Evolutionary conservation across 2,329 filamentous ascomycete species (phyloP), one percentile per base, ranked within the genome.

Genomic region (Alternaria viburni): DNA sequence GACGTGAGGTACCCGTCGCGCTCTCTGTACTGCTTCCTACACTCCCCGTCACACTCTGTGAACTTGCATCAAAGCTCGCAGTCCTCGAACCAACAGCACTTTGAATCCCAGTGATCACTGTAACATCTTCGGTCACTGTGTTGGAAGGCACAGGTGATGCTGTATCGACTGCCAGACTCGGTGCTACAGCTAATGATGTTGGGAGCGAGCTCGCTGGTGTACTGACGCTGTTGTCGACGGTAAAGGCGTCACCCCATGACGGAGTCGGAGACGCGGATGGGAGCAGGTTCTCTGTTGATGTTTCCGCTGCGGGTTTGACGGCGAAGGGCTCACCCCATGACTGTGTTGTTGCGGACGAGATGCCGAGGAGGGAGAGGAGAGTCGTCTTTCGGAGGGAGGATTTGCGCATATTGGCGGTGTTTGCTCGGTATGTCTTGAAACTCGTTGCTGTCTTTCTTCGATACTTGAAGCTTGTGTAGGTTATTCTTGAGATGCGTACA

Each of bases 321-420:
- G 50, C 56, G 51, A 70, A 72, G 4, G 70, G 67, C 15, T 67
- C 57, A 26, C 64, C 61, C 64, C 66, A 68, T 10, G 65, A 62
- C 15, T 50, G 50, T 28, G 64, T 69, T 62, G 71, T 63, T 2
- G 64, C 57, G 19, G 36, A 61, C 1, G 59, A 58, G 28, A 66
- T 32, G 5, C 64, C 61, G 7, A 71, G 51, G 28, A 72, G 61
- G 44, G 69, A 67, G 44, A 69, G 50, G 12, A 70, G 54, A 0
- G 62, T 56, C 25, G 67, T 59, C 25, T 49, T 61, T 17, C 36
- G 17, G 41, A 70, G 54, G 3, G 54, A 19, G 1, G 63, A 57
- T 52, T 54, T 54, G 26, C 61, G 64, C 69, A 71, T 72, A 43
- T 61, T 68, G 61, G 21, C 15, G 30, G 28, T 25, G 28, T 36